These are phyloP conservation scores for Krasilnikovozyma curviuscula DNA, from an alignment of 768 basidiomycete species.

Conservation along the genomic window DNA sequence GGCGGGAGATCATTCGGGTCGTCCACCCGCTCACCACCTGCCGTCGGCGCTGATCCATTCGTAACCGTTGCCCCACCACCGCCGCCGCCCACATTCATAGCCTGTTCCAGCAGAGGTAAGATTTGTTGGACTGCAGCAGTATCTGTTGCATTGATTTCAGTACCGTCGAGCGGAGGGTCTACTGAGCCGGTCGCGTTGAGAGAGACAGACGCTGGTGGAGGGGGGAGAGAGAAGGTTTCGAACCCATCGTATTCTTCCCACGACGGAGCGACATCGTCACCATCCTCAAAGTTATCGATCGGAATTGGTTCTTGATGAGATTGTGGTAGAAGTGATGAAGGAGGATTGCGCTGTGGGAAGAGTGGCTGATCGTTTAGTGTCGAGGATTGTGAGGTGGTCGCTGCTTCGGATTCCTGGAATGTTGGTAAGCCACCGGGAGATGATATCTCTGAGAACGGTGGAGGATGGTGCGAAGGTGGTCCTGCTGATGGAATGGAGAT, in stretches of 20 bases:
- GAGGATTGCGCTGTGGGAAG: not conserved
- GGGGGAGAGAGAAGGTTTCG: constrained; percentile 2
- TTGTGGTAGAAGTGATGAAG: not conserved
- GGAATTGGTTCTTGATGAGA: constrained; percentile 2
- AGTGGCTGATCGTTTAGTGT: not conserved
- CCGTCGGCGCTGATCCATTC: not conserved
- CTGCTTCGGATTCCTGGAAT: not conserved
- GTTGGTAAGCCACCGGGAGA: not conserved
- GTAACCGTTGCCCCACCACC: not conserved
- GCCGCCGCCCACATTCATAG: not conserved
- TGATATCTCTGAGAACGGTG: constrained; percentile 9
- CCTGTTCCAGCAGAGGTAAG: not conserved
- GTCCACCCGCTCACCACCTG: not conserved
- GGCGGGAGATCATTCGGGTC: constrained; percentile 10
- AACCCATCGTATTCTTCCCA: constrained; percentile 8
- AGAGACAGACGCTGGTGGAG: constrained; percentile 1
- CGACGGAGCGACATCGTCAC: not conserved
- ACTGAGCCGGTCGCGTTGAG: not conserved
- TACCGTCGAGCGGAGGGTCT: constrained; percentile 8
- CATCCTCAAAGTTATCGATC: not conserved
- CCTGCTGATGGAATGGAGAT: not conserved
- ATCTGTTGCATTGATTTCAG: not conserved
- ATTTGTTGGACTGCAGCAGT: not conserved
- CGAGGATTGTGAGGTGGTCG: not conserved
- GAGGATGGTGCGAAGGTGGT: not conserved